A percentile compares a stretch with the other conserved stretches of the same genome.
Evolutionary conservation across 179 eudicot genomes (phyloP).

Genomic region (Spergularia azorica): DNA sequence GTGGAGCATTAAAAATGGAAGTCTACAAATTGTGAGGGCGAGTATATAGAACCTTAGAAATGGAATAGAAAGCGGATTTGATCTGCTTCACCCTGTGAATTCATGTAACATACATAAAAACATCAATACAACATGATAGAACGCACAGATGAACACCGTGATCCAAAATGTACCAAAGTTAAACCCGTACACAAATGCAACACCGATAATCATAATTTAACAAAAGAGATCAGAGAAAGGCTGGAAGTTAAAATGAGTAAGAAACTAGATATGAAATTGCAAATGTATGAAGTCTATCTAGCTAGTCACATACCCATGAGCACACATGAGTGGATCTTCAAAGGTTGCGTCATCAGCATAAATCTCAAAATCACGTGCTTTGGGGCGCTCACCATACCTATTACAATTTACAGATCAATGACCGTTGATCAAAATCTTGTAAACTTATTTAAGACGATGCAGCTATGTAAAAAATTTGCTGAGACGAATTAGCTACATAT

Average conservation of each 20-base stretch:
- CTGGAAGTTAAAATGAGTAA: background rate
- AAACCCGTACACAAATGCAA: background rate
- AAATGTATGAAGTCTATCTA: background rate
- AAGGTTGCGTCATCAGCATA: conserved; percentile 75
- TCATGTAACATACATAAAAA: conserved; percentile 14
- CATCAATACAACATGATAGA: background rate
- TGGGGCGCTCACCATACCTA: conserved; percentile 68
- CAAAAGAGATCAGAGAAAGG: background rate
- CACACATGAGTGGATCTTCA: conserved; percentile 89
- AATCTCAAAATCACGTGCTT: conserved; percentile 66
- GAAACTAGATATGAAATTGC: background rate
- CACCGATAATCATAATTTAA: no score
- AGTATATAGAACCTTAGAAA: conserved; percentile 49
- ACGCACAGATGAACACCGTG: background rate
- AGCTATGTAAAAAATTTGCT: background rate
- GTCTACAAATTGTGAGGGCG: background rate
- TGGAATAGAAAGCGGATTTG: conserved; percentile 82
- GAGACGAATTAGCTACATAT: background rate
- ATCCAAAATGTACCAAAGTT: background rate
- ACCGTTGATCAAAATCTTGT: background rate
- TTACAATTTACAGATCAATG: background rate
- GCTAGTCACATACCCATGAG: conserved; percentile 56
- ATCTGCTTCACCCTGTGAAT: conserved; percentile 79
- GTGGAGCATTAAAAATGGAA: background rate
- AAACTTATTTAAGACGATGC: background rate